Conservation (phyloP, 371 early-diverging fungal species). For the Saksenaea vasiformis region DNA sequence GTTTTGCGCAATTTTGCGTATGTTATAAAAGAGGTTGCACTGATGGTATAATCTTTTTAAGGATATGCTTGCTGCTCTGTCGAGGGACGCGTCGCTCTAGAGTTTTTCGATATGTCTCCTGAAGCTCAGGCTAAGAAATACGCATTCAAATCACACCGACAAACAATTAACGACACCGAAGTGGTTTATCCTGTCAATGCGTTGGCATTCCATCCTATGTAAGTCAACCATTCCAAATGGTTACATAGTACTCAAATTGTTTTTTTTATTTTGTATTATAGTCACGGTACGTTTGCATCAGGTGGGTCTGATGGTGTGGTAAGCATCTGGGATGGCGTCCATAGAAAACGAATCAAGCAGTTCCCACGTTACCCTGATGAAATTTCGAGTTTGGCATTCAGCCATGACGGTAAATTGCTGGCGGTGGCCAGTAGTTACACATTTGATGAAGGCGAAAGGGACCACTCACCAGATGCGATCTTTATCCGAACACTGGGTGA, state of each 20-base stretch:
- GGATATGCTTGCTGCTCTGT: slow-evolving; percentile 88
- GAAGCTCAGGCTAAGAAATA: slow-evolving; percentile 78
- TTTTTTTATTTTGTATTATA: slow-evolving; percentile 23
- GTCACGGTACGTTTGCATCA: slow-evolving; percentile 90
- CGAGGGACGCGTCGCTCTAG: slow-evolving; percentile 94
- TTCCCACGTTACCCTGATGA: slow-evolving; percentile 85
- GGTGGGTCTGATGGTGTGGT: slow-evolving; percentile 96
- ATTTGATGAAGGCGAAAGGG: slow-evolving; percentile 93
- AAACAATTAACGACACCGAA: slow-evolving; percentile 74
- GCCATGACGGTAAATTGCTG: slow-evolving; percentile 72
- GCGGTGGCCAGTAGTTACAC: slow-evolving; percentile 93
- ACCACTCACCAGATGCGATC: slow-evolving; percentile 82
- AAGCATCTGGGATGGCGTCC: slow-evolving; percentile 89
- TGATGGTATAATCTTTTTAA: slow-evolving; percentile 4
- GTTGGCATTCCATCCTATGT: slow-evolving; percentile 89
- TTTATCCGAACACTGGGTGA: slow-evolving; percentile 75
- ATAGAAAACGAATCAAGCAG: slow-evolving; percentile 85
- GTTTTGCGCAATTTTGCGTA: background rate
- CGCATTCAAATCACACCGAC: slow-evolving; percentile 95
- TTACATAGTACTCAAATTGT: background rate
- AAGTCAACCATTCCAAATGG: slow-evolving; percentile 20
- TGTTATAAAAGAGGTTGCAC: background rate
- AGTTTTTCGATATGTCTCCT: slow-evolving; percentile 79
- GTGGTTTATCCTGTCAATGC: slow-evolving; percentile 94
- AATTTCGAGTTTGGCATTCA: slow-evolving; percentile 82